These are phyloP conservation scores for Trichosporon sp. DNA, from an alignment of 1,284 basidiomycete species.

Conservation along the genomic window DNA sequence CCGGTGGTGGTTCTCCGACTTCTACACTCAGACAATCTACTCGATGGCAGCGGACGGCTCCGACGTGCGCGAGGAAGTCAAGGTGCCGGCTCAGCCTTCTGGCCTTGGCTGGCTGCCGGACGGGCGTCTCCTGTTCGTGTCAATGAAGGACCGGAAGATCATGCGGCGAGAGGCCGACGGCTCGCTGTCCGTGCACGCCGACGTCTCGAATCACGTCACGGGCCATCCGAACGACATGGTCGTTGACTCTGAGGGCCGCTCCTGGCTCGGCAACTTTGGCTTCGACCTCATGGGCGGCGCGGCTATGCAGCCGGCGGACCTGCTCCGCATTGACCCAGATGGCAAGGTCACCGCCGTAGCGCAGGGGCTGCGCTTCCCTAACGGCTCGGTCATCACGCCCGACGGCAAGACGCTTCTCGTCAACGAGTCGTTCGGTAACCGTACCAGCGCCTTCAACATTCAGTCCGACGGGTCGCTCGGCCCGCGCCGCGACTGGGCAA, in stretches of 20 bases:
- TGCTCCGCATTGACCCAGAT: conserved; percentile 5
- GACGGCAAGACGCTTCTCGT: conserved; percentile 5
- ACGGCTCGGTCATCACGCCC: conserved; percentile 3
- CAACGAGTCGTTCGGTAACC: conserved; percentile 10
- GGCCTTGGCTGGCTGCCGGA: conserved; percentile 10
- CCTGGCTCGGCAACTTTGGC: background rate
- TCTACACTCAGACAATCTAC: conserved; percentile 8
- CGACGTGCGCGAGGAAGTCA: conserved; percentile 1
- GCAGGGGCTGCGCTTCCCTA: conserved; percentile 5
- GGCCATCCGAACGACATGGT: conserved; percentile 9
- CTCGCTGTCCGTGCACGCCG: background rate
- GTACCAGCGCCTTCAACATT: conserved; percentile 5
- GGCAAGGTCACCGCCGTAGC: background rate
- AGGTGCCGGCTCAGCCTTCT: conserved; percentile 3
- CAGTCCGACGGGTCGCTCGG: background rate
- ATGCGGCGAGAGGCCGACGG: conserved; percentile 1
- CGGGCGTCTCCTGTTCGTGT: conserved; percentile 2
- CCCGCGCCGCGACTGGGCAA: conserved; percentile 8
- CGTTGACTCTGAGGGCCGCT: conserved; percentile 2
- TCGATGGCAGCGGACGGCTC: conserved; percentile 4
- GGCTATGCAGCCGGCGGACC: background rate
- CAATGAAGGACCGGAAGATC: conserved; percentile 8
- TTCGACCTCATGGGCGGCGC: background rate
- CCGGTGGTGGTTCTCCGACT: conserved; percentile 14
- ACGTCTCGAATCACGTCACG: background rate